phyloP scores from a whole-genome alignment of 306 rosid species.

The Dalbergia cultrata region DNA sequence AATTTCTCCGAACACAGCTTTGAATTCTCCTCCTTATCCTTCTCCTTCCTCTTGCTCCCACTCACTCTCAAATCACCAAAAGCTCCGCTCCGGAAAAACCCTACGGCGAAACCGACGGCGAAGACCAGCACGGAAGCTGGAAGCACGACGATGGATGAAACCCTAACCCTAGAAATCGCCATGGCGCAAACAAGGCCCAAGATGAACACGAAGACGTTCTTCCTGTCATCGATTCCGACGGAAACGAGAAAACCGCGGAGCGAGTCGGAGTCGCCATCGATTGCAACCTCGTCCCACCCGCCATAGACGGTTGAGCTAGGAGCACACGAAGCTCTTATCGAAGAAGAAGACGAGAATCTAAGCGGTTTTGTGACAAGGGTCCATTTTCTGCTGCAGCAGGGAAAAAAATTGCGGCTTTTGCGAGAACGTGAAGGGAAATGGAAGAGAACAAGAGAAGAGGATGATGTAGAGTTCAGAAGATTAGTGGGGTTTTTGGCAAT shows the following conservation, averaged over 20 bases:
- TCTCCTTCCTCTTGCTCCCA: constrained; percentile 63
- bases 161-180: constrained; percentile 85
- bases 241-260: constrained; percentile 71
- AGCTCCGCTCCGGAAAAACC: constrained; percentile 67
- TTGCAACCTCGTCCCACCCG: constrained; percentile 80
- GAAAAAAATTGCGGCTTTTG: constrained; percentile 46
- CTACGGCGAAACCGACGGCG: constrained; percentile 75
- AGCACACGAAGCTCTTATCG: constrained; percentile 51
- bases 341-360: constrained; percentile 49
- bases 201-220: constrained; percentile 64
- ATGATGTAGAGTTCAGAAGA: constrained; percentile 41
- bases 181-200: constrained; percentile 82
- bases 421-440: constrained; percentile 48
- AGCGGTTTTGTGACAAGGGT: constrained; percentile 36
- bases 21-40: constrained; percentile 60
- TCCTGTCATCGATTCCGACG: constrained; percentile 73
- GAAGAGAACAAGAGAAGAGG: constrained; percentile 44
- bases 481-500: constrained; percentile 46
- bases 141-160: constrained; percentile 77
- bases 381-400: constrained; percentile 47
- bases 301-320: constrained; percentile 61
- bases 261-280: constrained; percentile 63
- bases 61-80: constrained; percentile 52
- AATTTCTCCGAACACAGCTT: constrained; percentile 60
- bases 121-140: constrained; percentile 83